Percentiles rank a stretch among this genome's conserved stretches.
Conservation (phyloP, 257 asterid genomes). For the Cynanchum wilfordii region DNA sequence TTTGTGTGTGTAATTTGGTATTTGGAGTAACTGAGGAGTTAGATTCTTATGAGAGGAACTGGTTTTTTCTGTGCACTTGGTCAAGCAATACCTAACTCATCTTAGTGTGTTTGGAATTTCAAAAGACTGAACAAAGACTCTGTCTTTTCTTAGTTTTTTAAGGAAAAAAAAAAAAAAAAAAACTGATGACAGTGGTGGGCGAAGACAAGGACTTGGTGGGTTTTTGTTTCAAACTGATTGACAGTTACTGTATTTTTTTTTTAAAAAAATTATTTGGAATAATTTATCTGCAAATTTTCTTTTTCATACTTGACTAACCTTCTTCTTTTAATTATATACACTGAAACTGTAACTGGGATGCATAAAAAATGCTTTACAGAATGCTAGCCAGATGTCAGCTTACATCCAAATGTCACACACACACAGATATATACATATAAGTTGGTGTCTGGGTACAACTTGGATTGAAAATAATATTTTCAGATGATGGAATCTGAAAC, state of each 20-base stretch:
- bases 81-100: constrained; percentile 46
- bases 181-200: too few species aligned
- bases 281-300: not conserved
- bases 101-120: constrained; percentile 21
- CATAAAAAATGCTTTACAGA: too few species aligned
- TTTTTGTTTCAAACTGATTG: not conserved
- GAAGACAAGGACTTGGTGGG: constrained; percentile 12
- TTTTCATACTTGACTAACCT: not conserved
- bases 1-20: not conserved
- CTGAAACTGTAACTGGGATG: not conserved
- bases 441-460: too few species aligned
- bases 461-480: too few species aligned
- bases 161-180: too few species aligned
- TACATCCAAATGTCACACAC: too few species aligned
- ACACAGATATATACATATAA: too few species aligned
- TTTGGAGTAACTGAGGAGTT: not conserved
- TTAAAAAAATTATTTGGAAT: not conserved
- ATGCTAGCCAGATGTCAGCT: not conserved
- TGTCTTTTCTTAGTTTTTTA: not conserved
- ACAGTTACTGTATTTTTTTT: not conserved
- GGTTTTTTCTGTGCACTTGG: not conserved
- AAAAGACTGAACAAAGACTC: constrained; percentile 12
- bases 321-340: not conserved
- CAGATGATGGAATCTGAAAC: too few species aligned
- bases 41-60: not conserved